These are phyloP conservation scores for Eucalyptus tenuipes DNA, from an alignment of 345 rosid genomes.

Conservation along the genomic window DNA sequence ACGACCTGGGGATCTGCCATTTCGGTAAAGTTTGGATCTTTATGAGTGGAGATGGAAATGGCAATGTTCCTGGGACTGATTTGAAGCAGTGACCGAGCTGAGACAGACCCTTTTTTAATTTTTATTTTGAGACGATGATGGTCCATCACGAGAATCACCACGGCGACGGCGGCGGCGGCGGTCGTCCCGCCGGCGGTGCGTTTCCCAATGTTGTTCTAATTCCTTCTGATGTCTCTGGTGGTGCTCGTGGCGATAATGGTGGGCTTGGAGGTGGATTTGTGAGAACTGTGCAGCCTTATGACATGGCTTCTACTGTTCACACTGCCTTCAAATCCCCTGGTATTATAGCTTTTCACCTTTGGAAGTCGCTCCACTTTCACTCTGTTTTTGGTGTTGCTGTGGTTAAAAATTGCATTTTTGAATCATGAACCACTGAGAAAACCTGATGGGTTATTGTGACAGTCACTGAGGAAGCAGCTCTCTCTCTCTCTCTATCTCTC, in stretches of 20 bases:
- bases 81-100: neutral
- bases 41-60: neutral
- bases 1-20: neutral
- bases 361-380: neutral
- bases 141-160: conserved; percentile 12
- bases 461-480: neutral
- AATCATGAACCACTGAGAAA: neutral
- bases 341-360: neutral
- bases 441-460: neutral
- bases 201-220: neutral
- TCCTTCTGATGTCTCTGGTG: neutral
- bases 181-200: neutral
- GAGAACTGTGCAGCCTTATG: conserved; percentile 4
- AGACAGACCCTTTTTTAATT: neutral
- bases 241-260: neutral
- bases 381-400: neutral
- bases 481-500: neutral
- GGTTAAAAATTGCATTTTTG: neutral
- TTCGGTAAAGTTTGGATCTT: neutral
- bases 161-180: neutral
- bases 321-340: conserved; percentile 25
- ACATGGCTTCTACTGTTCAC: neutral
- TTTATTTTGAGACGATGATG: neutral
- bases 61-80: neutral
- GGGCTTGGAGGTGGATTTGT: neutral